Percentiles rank a stretch among this genome's conserved stretches.
phyloP scores from a whole-genome alignment of 192 early-diverging fungal genomes.

The Rhizophagus clarus region DNA sequence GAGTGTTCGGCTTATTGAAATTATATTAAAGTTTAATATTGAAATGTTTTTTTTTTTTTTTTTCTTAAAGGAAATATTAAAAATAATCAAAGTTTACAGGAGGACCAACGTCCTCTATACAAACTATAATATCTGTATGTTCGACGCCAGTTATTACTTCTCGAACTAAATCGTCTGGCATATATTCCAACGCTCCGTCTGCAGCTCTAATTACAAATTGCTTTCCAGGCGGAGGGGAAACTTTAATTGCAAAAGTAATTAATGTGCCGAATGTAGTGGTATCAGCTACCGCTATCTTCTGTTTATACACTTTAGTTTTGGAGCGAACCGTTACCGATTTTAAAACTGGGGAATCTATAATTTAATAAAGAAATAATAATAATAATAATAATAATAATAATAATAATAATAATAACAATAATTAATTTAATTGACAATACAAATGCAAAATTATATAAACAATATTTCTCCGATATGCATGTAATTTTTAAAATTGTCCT shows the following conservation, averaged over 20 bases:
- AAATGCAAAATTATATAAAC: not conserved
- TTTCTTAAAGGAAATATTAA: not conserved
- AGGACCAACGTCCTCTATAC: not conserved
- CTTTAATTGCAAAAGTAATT: conserved; percentile 23
- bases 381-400: too few species aligned
- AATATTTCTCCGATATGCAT: too few species aligned
- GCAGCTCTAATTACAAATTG: conserved; percentile 27
- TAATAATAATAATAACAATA: too few species aligned
- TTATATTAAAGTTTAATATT: not conserved
- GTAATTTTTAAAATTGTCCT: too few species aligned
- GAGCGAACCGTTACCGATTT: conserved; percentile 3
- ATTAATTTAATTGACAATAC: not conserved
- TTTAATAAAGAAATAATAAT: not conserved
- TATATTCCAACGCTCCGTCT: conserved; percentile 18
- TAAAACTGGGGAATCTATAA: not conserved
- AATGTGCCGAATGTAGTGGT: conserved; percentile 10
- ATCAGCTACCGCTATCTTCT: conserved; percentile 21
- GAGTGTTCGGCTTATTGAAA: too few species aligned
- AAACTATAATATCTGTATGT: not conserved
- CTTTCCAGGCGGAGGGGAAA: not conserved
- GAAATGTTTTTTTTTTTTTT: not conserved
- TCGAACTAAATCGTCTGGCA: conserved; percentile 13
- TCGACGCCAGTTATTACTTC: not conserved
- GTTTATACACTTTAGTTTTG: not conserved
- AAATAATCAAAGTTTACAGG: not conserved